Base-by-base conservation (phyloP, 208 protist species). In the Leishmania aethiopica region DNA sequence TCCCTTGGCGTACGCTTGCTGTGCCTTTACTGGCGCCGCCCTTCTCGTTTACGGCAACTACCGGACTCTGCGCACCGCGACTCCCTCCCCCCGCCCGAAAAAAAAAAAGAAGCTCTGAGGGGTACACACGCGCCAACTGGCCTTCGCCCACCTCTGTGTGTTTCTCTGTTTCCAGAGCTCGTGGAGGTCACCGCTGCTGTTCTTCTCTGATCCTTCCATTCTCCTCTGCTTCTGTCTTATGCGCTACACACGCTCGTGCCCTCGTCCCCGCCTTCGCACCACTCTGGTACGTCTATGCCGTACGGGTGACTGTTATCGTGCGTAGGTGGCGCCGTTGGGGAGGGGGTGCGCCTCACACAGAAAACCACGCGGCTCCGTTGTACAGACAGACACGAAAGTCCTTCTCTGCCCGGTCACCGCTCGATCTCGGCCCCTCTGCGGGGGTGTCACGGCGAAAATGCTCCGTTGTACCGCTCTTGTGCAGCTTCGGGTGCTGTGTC, bases 401-500 rank as follows among this genome's bases (percentile, higher is more conserved):
- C 37, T 47, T 32, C 32, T 32, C 51, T 74, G 32, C 28, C 64
- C 0, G 1, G 49, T 53, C 35, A 1, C 45, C n/a, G n/a, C 49
- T 13, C 1, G 6, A 62, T 53, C 49, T 1, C n/a, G 13, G 13
- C 49, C 32, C 4, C 32, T 69, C 8, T 67, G 35, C 47, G 35
- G 15, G 45, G 37, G 53, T n/a, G 57, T 22, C 15, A 62, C 67
- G 0, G 3, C 35, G 28, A 8, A 37, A 17, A 89, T 90, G 84
- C 66, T 89, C 57, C 66, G 73, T 0, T 53, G 74, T 32, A 84
- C 79, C 37, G 10, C 47, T 32, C 13, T 72, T 22, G 28, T 28
- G 0, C 69, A 22, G n/a, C 89, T 96, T 77, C 91, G 91, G 17
- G 88, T 95, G 45, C 35, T 96, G 57, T 95, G 93, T 74, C 82